phyloP scores from a whole-genome alignment of 2,329 filamentous ascomycete species.

The Colletotrichum agaves region DNA sequence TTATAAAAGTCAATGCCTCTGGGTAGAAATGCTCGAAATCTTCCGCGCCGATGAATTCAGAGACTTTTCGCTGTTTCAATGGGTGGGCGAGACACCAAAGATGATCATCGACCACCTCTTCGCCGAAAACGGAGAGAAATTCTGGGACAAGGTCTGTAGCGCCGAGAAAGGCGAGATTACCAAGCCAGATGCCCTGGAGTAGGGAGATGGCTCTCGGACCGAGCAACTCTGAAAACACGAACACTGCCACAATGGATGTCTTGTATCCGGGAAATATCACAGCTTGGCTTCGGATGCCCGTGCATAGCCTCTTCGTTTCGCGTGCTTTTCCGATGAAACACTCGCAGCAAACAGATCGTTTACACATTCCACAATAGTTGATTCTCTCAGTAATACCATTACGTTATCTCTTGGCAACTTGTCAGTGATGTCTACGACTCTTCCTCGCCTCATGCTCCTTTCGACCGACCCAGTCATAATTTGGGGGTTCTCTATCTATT shows the following conservation, averaged over 20 bases:
- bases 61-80: conserved; percentile 81
- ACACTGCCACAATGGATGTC: conserved; percentile 4
- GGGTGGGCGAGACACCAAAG: conserved; percentile 78
- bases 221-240: conserved; percentile 24
- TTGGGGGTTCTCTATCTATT: background rate
- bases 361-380: background rate
- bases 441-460: background rate
- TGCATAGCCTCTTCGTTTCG: conserved; percentile 4
- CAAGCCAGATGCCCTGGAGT: conserved; percentile 34
- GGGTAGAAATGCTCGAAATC: conserved; percentile 75
- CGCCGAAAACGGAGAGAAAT: conserved; percentile 69
- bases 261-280: background rate
- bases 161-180: conserved; percentile 69
- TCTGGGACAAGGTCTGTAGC: conserved; percentile 69
- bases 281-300: conserved; percentile 3
- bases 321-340: conserved; percentile 14
- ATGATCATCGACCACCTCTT: conserved; percentile 76
- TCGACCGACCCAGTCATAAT: background rate
- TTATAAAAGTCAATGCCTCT: conserved; percentile 18
- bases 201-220: background rate
- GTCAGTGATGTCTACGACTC: background rate
- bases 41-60: conserved; percentile 78
- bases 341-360: background rate
- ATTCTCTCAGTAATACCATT: conserved; percentile 15
- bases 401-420: background rate